Conservation (phyloP, 768 basidiomycete genomes). For the Tulasnella sp. region DNA sequence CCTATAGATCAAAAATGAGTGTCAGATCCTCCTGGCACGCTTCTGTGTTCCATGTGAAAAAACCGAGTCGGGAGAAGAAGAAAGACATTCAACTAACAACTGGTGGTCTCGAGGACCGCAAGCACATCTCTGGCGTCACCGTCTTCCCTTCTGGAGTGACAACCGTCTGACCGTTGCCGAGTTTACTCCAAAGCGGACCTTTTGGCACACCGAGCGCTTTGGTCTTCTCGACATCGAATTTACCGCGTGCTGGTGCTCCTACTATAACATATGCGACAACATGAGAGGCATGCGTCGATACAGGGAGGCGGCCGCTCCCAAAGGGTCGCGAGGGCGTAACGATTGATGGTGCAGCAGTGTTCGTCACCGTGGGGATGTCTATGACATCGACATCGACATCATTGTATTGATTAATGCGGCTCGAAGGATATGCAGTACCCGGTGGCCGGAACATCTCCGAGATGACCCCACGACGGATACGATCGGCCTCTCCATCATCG, state of each 20-base stretch:
- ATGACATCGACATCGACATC: background rate
- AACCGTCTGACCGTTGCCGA: conserved; percentile 48
- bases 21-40: too few relatives aligned
- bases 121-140: conserved; percentile 23
- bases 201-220: conserved; percentile 47
- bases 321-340: conserved; percentile 12
- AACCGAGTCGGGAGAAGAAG: too few relatives aligned
- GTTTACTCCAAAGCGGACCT: conserved; percentile 44
- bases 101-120: conserved; percentile 19
- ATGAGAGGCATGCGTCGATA: conserved; percentile 5
- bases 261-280: conserved; percentile 31
- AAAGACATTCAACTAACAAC: conserved; percentile 28
- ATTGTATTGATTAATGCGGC: background rate
- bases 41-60: too few relatives aligned
- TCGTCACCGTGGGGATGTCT: conserved; percentile 14
- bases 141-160: conserved; percentile 32
- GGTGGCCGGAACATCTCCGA: conserved; percentile 9
- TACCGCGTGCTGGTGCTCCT: conserved; percentile 40
- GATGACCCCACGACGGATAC: background rate
- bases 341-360: conserved; percentile 12
- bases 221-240: conserved; percentile 63
- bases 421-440: background rate
- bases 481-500: background rate
- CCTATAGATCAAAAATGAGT: conserved; percentile 29
- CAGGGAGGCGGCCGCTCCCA: conserved; percentile 9